Conservation (phyloP, 495 filamentous ascomycete genomes). For the Annulohypoxylon bovei region DNA sequence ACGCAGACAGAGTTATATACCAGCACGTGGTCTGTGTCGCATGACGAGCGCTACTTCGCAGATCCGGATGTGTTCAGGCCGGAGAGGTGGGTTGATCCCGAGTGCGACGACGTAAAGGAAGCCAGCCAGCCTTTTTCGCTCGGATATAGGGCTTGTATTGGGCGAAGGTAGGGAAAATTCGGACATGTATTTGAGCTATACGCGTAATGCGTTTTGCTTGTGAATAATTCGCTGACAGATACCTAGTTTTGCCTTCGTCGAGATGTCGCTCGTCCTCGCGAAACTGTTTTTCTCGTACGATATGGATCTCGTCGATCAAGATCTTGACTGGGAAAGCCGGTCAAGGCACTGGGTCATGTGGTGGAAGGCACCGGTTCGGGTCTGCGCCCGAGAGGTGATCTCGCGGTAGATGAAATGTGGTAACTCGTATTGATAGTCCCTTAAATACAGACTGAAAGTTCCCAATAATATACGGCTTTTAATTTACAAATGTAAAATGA, state of each 20-base stretch:
- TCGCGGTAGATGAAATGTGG: not conserved
- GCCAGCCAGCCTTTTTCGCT: slow-evolving; percentile 45
- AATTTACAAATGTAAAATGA: not conserved
- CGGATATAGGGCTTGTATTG: slow-evolving; percentile 44
- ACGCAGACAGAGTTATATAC: slow-evolving; percentile 50
- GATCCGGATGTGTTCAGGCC: slow-evolving; percentile 47
- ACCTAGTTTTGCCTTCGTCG: slow-evolving; percentile 46
- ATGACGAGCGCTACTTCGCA: slow-evolving; percentile 45
- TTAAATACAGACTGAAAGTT: no score
- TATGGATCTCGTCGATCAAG: slow-evolving; percentile 47
- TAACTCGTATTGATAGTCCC: not conserved
- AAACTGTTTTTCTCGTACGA: slow-evolving; percentile 51
- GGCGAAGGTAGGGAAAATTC: slow-evolving; percentile 20
- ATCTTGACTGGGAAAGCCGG: slow-evolving; percentile 42
- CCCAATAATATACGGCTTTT: no score
- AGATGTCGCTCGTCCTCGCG: slow-evolving; percentile 46
- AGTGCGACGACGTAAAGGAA: slow-evolving; percentile 47
- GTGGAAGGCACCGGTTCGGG: slow-evolving; percentile 30
- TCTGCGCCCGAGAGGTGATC: not conserved
- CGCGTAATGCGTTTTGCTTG: not conserved
- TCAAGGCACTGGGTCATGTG: slow-evolving; percentile 24
- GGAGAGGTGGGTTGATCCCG: slow-evolving; percentile 50
- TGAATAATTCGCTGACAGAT: not conserved
- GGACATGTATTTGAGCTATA: no score
- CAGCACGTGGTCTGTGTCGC: slow-evolving; percentile 46